Base-by-base conservation (phyloP, 2,329 filamentous ascomycete genomes). In the Pseudogymnoascus sp. region DNA sequence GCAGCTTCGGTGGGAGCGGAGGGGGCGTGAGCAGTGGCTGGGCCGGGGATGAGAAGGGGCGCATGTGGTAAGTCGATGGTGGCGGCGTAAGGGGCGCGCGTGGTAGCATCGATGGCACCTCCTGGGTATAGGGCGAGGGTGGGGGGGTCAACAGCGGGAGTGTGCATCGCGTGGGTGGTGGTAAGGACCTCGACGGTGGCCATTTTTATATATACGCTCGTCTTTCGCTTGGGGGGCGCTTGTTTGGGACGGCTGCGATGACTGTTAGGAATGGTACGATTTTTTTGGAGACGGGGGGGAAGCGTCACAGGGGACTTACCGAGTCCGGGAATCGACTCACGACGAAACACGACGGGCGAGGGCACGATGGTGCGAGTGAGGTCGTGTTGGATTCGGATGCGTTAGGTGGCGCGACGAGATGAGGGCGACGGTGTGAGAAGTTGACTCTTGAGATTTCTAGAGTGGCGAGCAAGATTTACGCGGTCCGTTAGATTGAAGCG, bases 121-220 rank as follows among this genome's bases (percentile, higher is more conserved):
- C 16, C 7, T 8, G 40, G 18, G 18, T 44, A 44, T 11, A 44
- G 14, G 76, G 77, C 59, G 14, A 53, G 44, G 4, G 21, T 23
- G n/a, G 21, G 18, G 47, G 23, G 25, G 21, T 59, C 53, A 23
- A 31, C 53, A 11, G 53, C 10, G 40, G 40, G 16, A 23, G 40
- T 23, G 18, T 44, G 40, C 40, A 44, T 44, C 8, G 40, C 40
- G 40, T 44, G 40, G 16, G 40, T 44, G 40, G 40, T 44, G 16
- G 40, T 44, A 4, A 44, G 40, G 40, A 44, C 40, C 40, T 44
- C 10, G 8, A 18, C 40, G 40, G 40, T 44, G 40, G 40, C 40
- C 40, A 44, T 44, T 21, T 5, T 44, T 44, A 40, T 44, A 21
- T 21, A 4, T 44, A 8, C 21, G 16, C 40, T 44, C 40, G 40